These are phyloP conservation scores for Auricularia sp. DNA, from an alignment of 768 basidiomycete genomes.

Conservation along the genomic window DNA sequence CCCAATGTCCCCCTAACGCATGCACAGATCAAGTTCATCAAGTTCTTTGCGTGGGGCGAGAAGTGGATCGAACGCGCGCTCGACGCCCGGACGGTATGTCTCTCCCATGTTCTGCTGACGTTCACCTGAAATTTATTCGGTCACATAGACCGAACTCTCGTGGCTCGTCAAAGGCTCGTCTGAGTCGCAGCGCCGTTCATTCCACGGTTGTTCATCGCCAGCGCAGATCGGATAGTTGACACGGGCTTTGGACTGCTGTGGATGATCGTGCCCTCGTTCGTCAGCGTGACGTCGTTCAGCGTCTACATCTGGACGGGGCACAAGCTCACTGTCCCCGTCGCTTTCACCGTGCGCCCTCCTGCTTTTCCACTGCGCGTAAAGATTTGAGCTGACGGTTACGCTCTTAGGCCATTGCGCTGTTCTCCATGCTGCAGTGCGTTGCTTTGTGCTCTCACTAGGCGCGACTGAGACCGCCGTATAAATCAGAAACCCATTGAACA, in stretches of 20 bases:
- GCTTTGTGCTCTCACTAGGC: neutral
- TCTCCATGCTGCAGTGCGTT: conserved; percentile 55
- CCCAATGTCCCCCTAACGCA: conserved; percentile 10
- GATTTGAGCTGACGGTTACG: neutral
- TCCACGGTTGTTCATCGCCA: conserved; percentile 3
- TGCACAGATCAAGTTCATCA: conserved; percentile 54
- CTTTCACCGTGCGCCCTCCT: conserved; percentile 58
- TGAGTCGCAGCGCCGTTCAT: neutral
- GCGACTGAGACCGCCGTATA: conserved; percentile 19
- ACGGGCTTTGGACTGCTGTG: conserved; percentile 64
- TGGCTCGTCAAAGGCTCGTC: conserved; percentile 3
- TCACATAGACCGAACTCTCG: conserved; percentile 1
- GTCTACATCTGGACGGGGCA: conserved; percentile 62
- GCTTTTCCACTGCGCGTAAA: neutral
- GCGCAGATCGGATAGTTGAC: conserved; percentile 55
- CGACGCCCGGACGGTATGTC: conserved; percentile 57
- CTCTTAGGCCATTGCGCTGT: conserved; percentile 61
- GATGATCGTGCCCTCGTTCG: conserved; percentile 64
- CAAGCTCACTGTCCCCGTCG: conserved; percentile 63
- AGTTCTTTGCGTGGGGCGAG: conserved; percentile 76
- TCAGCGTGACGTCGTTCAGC: conserved; percentile 74
- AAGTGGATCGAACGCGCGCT: conserved; percentile 60
- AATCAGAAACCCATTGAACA: conserved; percentile 47
- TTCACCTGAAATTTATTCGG: too few species aligned
- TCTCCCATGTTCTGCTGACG: conserved; percentile 44